Base-by-base conservation (phyloP, 2,329 filamentous ascomycete genomes). In the Amauroascus verrucosus region DNA sequence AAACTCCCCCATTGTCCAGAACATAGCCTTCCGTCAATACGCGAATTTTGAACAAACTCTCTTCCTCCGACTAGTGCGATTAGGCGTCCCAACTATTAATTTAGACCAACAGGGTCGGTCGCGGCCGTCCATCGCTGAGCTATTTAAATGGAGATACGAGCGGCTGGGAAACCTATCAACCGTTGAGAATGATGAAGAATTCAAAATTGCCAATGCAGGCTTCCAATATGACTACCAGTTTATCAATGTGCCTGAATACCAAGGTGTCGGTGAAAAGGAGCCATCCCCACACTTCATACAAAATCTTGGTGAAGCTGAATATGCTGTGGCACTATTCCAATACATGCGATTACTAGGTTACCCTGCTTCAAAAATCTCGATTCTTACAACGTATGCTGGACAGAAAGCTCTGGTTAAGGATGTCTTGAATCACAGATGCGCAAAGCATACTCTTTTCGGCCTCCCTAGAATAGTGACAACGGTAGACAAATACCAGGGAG, bases 321-420 rank as follows among this genome's bases (percentile, higher is more conserved):
- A 97, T 66, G 86, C 89, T 1, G 93, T 97, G 24, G 93, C 93
- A 2, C 78, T 98, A 28, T 98, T 84, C 71, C 89, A 95, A 72
- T 98, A 97, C 67, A 97, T 98, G 93, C 84, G 93, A 18, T 76
- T 98, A 18, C 81, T 98, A 3, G 93, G 91, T 16, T 98, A 98
- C 62, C 88, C 93, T 4, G 86, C 87, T 3, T 72, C 74, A 37
- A 80, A 85, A 64, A 96, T 98, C 62, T 88, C 82, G 47, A 95
- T 98, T 56, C 75, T 98, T 52, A 86, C 90, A 1, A 95, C 91
- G 0, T 98, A 98, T 67, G 89, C 93, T 14, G 93, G 93, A 2
- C 93, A 98, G 67, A 79, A 84, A 55, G 88, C 90, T 30, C 75
- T 98, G 62, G 87, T 98, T 56, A 84, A 80, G 62, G 91, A 98